Evolutionary conservation across 1,284 basidiomycete species (phyloP).

Genomic region (Marasmius oreades): DNA sequence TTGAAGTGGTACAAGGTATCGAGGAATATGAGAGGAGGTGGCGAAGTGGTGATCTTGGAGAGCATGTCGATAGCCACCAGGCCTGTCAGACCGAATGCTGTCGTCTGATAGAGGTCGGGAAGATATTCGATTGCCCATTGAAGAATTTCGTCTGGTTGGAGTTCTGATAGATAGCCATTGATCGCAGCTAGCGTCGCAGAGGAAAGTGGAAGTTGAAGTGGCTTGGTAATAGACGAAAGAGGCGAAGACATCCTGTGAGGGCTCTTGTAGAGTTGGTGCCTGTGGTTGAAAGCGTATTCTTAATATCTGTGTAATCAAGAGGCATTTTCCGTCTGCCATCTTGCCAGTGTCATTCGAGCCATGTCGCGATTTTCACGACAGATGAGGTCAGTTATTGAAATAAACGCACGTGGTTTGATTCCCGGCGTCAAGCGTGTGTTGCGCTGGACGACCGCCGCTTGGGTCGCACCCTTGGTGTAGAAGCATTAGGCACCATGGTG

Average conservation of each 20-base stretch:
- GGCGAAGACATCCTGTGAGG: background rate
- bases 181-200: constrained; percentile 60
- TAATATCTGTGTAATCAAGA: background rate
- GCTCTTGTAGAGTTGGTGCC: background rate
- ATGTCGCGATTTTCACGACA: constrained; percentile 2
- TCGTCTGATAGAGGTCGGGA: constrained; percentile 84
- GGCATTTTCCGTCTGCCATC: too few relatives aligned
- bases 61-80: constrained; percentile 92
- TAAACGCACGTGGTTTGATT: background rate
- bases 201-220: constrained; percentile 63
- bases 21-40: constrained; percentile 84
- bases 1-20: constrained; percentile 97
- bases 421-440: background rate
- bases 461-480: too few relatives aligned
- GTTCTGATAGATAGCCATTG: constrained; percentile 69
- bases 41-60: constrained; percentile 63
- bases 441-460: too few relatives aligned
- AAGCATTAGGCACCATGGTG: too few relatives aligned
- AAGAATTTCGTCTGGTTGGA: constrained; percentile 80
- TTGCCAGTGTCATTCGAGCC: background rate
- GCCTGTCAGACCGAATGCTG: constrained; percentile 91
- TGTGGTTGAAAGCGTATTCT: constrained; percentile 17
- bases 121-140: constrained; percentile 79
- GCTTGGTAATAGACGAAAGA: constrained; percentile 30
- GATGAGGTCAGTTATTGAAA: background rate